Evolutionary conservation across 306 rosid species (phyloP).

Genomic region (Mimosa pudica): DNA sequence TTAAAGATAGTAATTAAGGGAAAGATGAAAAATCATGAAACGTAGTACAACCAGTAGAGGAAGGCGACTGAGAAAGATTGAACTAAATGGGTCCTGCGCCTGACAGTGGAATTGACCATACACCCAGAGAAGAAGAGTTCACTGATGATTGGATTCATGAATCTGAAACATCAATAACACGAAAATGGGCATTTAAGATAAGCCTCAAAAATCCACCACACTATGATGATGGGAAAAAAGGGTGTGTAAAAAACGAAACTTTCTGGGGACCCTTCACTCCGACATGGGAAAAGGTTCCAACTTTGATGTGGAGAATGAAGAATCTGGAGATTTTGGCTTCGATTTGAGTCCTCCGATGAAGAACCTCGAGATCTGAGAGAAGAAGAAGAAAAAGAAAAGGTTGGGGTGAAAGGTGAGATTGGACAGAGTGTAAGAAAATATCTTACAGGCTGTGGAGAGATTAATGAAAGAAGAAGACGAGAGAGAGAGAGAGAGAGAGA

Average conservation of each 20-base stretch:
- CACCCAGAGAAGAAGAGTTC: constrained; percentile 56
- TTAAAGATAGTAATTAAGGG: neutral
- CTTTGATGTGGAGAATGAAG: neutral
- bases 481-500: constrained; percentile 24
- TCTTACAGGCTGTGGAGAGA: neutral
- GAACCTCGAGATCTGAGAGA: neutral
- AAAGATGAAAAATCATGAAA: constrained; percentile 48
- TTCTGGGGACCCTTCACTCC: constrained; percentile 8
- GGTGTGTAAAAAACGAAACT: neutral
- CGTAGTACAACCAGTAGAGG: constrained; percentile 70
- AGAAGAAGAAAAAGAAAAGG: neutral
- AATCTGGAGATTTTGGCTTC: constrained; percentile 12
- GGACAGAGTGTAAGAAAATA: neutral
- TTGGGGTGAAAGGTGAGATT: neutral
- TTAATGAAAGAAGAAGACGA: neutral
- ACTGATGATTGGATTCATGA: constrained; percentile 67
- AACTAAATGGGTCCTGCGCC: constrained; percentile 71
- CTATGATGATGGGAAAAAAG: neutral
- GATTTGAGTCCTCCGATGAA: neutral
- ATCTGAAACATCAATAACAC: constrained; percentile 63
- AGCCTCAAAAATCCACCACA: neutral
- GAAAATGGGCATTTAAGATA: constrained; percentile 42
- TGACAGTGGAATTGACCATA: constrained; percentile 60
- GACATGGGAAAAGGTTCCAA: neutral
- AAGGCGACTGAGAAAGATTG: constrained; percentile 80